phyloP scores from a whole-genome alignment of 306 rosid genomes.

The Gastrolobium villosum region DNA sequence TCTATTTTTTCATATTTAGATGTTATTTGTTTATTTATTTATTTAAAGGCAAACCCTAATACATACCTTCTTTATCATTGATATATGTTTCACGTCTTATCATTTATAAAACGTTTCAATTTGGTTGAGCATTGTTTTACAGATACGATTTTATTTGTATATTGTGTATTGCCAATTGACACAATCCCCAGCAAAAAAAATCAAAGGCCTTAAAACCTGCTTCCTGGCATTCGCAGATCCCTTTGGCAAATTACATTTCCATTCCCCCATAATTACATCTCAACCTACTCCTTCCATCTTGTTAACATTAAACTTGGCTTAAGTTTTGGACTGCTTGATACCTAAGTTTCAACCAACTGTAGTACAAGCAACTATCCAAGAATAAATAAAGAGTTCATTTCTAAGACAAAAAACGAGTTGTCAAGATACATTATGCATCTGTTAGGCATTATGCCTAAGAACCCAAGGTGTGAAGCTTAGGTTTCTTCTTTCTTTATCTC shows the following conservation, averaged over 20 bases:
- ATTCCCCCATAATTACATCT: conserved; percentile 2
- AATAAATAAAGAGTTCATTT: neutral
- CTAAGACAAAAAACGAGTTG: neutral
- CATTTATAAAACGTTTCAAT: neutral
- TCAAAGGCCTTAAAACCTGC: neutral
- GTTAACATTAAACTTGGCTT: neutral
- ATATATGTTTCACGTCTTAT: conserved; percentile 3
- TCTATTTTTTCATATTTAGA: neutral
- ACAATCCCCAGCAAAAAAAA: neutral
- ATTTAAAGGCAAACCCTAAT: neutral
- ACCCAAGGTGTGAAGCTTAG: conserved; percentile 18
- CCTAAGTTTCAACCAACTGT: conserved; percentile 14
- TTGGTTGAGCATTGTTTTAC: neutral
- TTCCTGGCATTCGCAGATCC: conserved; percentile 29
- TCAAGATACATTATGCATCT: neutral
- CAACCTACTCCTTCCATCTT: conserved; percentile 16
- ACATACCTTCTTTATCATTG: conserved; percentile 10
- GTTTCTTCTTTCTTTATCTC: conserved; percentile 28
- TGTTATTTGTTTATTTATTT: neutral
- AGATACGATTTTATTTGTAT: neutral
- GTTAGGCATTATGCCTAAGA: neutral
- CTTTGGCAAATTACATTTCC: neutral
- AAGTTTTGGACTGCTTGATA: conserved; percentile 11
- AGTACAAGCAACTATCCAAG: conserved; percentile 1
- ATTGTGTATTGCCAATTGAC: neutral